Base-by-base conservation (phyloP, 192 early-diverging fungal genomes). In the Coemansia sp. region DNA sequence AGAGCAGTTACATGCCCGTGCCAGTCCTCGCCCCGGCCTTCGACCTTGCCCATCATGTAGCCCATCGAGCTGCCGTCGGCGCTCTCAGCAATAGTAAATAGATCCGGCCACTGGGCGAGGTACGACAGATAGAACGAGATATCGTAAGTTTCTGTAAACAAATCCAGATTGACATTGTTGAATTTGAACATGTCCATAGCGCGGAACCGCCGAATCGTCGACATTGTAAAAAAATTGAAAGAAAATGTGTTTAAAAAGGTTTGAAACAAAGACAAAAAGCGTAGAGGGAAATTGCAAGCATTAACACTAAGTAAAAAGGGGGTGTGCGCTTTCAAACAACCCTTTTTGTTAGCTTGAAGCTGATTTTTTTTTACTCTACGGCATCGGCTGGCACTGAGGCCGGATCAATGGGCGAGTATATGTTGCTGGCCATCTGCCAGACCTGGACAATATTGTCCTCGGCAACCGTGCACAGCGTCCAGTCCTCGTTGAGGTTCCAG, bases 1-100 rank as follows among this genome's bases (percentile, higher is more conserved):
- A 99, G 82, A 9, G 96, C 96, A 2, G 96, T 96, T 25, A 99
- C 96, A 64, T 99, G 96, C 7, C 96, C 96, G 66, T 99, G 96
- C 95, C 95, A 97, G 24, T 90, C 82, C 55, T 87, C 85, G 33
- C 82, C 85, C 1, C 71, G 80, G 50, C 95, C 96, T 67, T 99
- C 96, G 12, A 92, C 91, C 64, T 99, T 99, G 30, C 94, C 94
- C 91, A 99, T 95, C 17, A 95, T 88, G 80, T 61, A 65, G 34
- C 92, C 94, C 94, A 97, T 95, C 18, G 86, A 57, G 7, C 67
- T 60, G 9, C 82, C 83, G 50, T 74, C 79, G 2, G 91, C 81
- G 0, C 91, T 87, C 54, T 89, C 86, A 61, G 94, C 91, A 18
- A 90, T 82, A 17, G 82, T 84, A 69, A 93, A 99, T 47, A 93